Evolutionary conservation across 176 grass and related monocot genomes (phyloP).

Genomic region (Miscanthus lutarioriparius): DNA sequence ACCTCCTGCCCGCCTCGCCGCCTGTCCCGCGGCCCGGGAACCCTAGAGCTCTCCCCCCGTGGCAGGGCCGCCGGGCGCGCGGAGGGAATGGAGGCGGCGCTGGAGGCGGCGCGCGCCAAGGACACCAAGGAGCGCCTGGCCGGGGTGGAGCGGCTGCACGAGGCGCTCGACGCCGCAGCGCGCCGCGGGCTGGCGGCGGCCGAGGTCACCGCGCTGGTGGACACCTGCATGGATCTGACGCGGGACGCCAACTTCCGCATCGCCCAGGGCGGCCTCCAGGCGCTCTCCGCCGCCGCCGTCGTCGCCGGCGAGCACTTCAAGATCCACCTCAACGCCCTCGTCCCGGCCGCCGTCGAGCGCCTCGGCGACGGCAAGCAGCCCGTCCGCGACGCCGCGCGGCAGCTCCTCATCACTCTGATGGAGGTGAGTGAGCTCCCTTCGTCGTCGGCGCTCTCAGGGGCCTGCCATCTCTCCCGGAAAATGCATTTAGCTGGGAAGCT

Average conservation of each 20-base stretch:
- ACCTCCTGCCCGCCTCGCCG: constrained; percentile 25
- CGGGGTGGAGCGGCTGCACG: constrained; percentile 82
- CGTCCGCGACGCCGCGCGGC: constrained; percentile 72
- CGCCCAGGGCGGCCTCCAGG: constrained; percentile 88
- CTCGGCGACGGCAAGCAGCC: constrained; percentile 95
- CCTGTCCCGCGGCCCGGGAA: not conserved
- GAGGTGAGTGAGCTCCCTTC: constrained; percentile 49
- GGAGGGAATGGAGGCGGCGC: constrained; percentile 82
- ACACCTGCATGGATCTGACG: constrained; percentile 84
- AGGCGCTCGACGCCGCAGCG: constrained; percentile 76
- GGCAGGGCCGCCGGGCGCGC: not conserved
- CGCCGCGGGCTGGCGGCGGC: constrained; percentile 52
- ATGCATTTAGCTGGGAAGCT: not conserved
- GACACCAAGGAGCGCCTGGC: constrained; percentile 90
- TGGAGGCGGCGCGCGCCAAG: constrained; percentile 86
- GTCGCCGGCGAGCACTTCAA: constrained; percentile 88
- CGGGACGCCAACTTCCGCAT: constrained; percentile 90
- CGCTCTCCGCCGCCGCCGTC: constrained; percentile 78
- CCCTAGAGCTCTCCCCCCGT: not conserved
- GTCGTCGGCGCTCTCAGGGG: not conserved
- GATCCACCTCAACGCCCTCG: constrained; percentile 86
- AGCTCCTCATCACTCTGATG: constrained; percentile 90
- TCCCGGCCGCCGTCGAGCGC: constrained; percentile 78
- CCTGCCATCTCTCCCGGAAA: not conserved
- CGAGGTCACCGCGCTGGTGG: constrained; percentile 77